These are phyloP conservation scores for Cardamine chenopodiifolia DNA, from an alignment of 345 rosid genomes.

Conservation along the genomic window DNA sequence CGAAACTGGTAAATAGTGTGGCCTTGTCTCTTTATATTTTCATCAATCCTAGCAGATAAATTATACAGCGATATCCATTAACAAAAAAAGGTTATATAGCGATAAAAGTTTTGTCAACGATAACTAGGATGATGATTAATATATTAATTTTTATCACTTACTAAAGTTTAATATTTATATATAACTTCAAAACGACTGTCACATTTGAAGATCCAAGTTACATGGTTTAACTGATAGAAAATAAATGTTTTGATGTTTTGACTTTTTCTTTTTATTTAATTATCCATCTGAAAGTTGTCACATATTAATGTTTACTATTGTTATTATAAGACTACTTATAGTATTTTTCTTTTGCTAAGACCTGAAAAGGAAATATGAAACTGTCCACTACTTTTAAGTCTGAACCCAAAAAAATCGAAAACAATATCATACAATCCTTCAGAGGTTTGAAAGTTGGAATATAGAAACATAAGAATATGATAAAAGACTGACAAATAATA, in stretches of 20 bases:
- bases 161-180: not conserved
- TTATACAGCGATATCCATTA: not conserved
- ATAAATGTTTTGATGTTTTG: not conserved
- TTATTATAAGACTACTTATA: too few species aligned
- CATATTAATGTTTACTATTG: not conserved
- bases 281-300: not conserved
- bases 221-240: not conserved
- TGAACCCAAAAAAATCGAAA: not conserved
- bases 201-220: not conserved
- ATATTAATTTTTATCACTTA: not conserved
- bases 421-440: not conserved
- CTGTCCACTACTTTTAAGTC: not conserved
- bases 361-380: not conserved
- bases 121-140: not conserved
- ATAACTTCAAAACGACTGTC: not conserved
- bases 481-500: conserved; percentile 18
- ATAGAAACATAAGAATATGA: conserved; percentile 10
- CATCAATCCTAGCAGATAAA: not conserved
- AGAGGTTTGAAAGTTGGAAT: not conserved
- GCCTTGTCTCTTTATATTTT: conserved; percentile 19
- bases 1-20: conserved; percentile 23
- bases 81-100: too few species aligned
- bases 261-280: too few species aligned
- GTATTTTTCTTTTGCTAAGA: too few species aligned
- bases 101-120: not conserved